phyloP scores from a whole-genome alignment of 352 stramenopile genomes.

The Phytophthora idaei region DNA sequence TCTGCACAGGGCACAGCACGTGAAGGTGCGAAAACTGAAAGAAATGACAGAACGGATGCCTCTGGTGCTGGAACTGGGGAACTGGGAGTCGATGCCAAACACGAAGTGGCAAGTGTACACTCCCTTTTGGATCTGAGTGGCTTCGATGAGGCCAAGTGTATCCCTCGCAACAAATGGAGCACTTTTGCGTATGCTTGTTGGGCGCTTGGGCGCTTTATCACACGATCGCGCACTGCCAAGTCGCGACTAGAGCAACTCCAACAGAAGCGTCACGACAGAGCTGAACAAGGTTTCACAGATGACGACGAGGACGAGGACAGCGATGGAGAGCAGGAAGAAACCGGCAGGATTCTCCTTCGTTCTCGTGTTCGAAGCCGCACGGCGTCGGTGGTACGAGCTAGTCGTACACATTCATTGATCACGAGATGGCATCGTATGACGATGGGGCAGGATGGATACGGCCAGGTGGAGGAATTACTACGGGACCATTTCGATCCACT shows the following conservation, averaged over 20 bases:
- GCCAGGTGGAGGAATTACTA: conserved; percentile 53
- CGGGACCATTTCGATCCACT: conserved; percentile 63
- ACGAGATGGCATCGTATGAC: conserved; percentile 67
- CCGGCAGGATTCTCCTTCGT: conserved; percentile 9
- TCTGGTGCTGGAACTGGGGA: conserved; percentile 31
- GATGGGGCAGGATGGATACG: conserved; percentile 39
- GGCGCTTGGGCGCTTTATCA: conserved; percentile 63
- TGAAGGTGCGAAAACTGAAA: conserved; percentile 8
- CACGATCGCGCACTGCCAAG: conserved; percentile 30
- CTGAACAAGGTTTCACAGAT: conserved; percentile 31
- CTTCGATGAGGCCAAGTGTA: conserved; percentile 69
- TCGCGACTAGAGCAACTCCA: conserved; percentile 16
- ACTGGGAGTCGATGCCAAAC: conserved; percentile 42
- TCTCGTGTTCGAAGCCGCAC: conserved; percentile 43
- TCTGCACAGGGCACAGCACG: conserved; percentile 35
- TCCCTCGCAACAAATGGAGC: conserved; percentile 77
- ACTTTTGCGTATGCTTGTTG: conserved; percentile 75
- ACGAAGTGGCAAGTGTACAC: conserved; percentile 72
- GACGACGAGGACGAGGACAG: conserved; percentile 43
- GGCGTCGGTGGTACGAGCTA: conserved; percentile 47
- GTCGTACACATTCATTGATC: conserved; percentile 57
- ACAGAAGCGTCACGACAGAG: conserved; percentile 14
- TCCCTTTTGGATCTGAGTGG: conserved; percentile 66
- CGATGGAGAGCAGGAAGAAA: conserved; percentile 18
- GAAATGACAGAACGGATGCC: background rate